Base-by-base conservation (phyloP, 2,329 filamentous ascomycete genomes). In the Neoarthrinium moseri region DNA sequence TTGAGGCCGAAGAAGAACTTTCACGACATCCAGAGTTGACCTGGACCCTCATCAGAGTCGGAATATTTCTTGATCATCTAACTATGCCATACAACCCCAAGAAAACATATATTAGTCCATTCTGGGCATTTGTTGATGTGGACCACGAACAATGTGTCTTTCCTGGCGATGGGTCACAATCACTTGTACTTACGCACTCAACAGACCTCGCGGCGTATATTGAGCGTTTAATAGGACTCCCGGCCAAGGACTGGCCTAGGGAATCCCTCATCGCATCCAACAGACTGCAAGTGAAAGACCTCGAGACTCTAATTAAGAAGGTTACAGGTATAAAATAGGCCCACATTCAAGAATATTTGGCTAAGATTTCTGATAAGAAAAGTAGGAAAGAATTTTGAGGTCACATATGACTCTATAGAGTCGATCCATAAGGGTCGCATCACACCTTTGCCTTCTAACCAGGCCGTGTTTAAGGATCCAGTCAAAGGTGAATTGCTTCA, bases 1-100 rank as follows among this genome's bases (percentile, higher is more conserved):
- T n/a, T n/a, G n/a, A n/a, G n/a, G n/a, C n/a, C n/a, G n/a, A n/a
- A n/a, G n/a, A n/a, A n/a, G n/a, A n/a, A n/a, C n/a, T n/a, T n/a
- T n/a, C n/a, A n/a, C n/a, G n/a, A n/a, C n/a, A n/a, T n/a, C 55
- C 4, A 37, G 35, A 6, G 60, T 54, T 7, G 49, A 63, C 26
- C 54, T 51, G 13, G 60, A 56, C 60, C 3, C 65, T 63, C 52
- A 52, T 66, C 34, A 65, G 65, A 45, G 55, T 60, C 3, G 64
- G 64, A 24, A 66, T 66, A 63, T 64, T 65, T 45, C 64, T 65
- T 61, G 64, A 66, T 49, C 65, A 66, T 45, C 66, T 63, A 37
- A 63, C 55, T 27, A 45, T 63, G 49, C 64, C 64, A 1, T 47
- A 50, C 5, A 51, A 63, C 4, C 2, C 34, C 12, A n/a, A n/a